Conservation (phyloP, 106 monocot genomes). For the Ottelia alismoides region DNA sequence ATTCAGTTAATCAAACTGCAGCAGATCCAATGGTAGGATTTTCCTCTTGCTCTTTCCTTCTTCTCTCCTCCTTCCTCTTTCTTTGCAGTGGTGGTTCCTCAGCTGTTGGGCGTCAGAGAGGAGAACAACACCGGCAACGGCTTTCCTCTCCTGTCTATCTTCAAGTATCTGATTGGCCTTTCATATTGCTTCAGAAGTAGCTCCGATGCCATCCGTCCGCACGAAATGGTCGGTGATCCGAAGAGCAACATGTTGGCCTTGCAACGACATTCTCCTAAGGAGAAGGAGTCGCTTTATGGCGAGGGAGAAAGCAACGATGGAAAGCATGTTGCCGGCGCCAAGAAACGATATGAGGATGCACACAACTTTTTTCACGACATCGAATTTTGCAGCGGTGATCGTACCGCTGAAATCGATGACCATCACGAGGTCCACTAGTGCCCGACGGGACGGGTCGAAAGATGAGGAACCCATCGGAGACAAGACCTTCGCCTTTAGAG, state of each 20-base stretch:
- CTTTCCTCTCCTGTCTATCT: slow-evolving; percentile 72
- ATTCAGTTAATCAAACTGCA: no score
- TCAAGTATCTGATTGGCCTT: slow-evolving; percentile 84
- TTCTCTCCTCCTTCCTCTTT: no score
- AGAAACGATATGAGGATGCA: slow-evolving; percentile 52
- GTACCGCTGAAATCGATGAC: slow-evolving; percentile 68
- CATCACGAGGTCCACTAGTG: slow-evolving; percentile 85
- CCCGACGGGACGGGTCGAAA: slow-evolving; percentile 33
- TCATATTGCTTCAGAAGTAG: slow-evolving; percentile 34
- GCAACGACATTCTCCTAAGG: slow-evolving; percentile 48
- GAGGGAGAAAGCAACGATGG: slow-evolving; percentile 67
- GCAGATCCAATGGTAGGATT: no score
- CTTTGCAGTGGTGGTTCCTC: background rate
- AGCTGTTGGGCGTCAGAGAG: slow-evolving; percentile 42
- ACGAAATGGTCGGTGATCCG: slow-evolving; percentile 63
- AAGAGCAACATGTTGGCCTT: slow-evolving; percentile 62
- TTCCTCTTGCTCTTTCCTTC: no score
- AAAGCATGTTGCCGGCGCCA: slow-evolving; percentile 57
- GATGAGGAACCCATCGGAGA: background rate
- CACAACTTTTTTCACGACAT: slow-evolving; percentile 71
- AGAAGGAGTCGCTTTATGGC: slow-evolving; percentile 69
- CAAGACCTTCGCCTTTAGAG: slow-evolving; percentile 52
- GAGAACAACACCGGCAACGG: slow-evolving; percentile 84
- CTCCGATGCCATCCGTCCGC: slow-evolving; percentile 6
- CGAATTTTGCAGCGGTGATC: slow-evolving; percentile 60